Evolutionary conservation across 2,329 filamentous ascomycete species (phyloP), one percentile per base, ranked within the genome.

Genomic region (Aspergillus udagawae): DNA sequence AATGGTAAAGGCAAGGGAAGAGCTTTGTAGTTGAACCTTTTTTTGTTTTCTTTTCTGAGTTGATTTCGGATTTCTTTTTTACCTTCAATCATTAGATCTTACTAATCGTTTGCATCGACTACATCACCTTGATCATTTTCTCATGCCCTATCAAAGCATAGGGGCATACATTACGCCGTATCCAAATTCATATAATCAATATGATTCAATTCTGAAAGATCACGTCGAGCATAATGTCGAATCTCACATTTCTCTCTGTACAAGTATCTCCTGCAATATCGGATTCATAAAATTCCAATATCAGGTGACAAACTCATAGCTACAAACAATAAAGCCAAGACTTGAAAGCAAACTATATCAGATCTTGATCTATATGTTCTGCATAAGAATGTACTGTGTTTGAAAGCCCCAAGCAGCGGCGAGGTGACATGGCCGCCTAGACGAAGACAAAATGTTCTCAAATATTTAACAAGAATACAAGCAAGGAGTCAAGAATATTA

Each of bases 1-100:
- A 70, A 67, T 44, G 65, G 67, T 5, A 73, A 75, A 50, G 72
- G 72, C 1, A 77, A 75, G 54, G 67, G 64, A 12, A 69, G 67
- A 49, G 69, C 65, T 32, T 52, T 59, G 23, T 69, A 61, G 29
- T 20, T 49, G 7, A 7, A 38, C 5, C 14, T 44, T 23, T 29
- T 23, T 23, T n/a, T 41, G 42, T 23, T 47, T 9, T 27, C 35
- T 49, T 42, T 52, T 42, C 23, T 20, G n/a, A 27, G 7, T 29
- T 42, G 27, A 20, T 38, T 42, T n/a, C 10, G 27, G 23, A 20
- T 10, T 27, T 42, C 6, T 1, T 14, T 41, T 42, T 42, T 23
- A 20, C 20, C 14, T 17, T 41, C 10, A 20, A 41, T 41, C 25
- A 9, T 44, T 17, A 35, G 8, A 21, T 21, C 10, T 12, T 17